phyloP scores from a whole-genome alignment of 1,284 basidiomycete species.

The Rhodotorula sp. region DNA sequence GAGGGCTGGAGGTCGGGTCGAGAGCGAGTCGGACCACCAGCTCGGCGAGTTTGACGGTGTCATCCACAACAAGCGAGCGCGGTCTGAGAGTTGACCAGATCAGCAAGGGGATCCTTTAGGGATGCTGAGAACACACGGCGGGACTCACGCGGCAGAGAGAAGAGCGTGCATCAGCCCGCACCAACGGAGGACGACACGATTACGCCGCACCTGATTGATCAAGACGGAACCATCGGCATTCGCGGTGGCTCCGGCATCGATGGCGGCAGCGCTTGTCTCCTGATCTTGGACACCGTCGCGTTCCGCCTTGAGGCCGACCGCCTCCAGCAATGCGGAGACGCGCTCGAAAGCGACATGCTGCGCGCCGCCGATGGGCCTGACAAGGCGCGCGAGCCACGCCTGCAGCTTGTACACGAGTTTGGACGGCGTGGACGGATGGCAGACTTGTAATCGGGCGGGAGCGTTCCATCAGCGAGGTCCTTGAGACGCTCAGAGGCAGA shows the following conservation, averaged over 20 bases:
- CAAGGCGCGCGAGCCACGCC: neutral
- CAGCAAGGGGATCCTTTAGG: neutral
- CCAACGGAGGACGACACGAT: conserved; percentile 2
- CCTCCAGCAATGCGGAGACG: neutral
- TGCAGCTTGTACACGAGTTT: neutral
- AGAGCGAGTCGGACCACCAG: conserved; percentile 9
- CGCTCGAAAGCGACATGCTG: neutral
- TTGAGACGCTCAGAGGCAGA: too few species aligned
- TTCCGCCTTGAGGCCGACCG: neutral
- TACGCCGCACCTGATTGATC: too few species aligned
- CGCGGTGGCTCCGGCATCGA: too few species aligned
- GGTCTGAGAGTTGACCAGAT: neutral
- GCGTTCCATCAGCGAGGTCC: too few species aligned
- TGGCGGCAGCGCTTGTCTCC: too few species aligned
- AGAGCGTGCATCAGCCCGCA: conserved; percentile 7
- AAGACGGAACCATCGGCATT: too few species aligned
- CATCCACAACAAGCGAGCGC: neutral
- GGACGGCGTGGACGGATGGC: conserved; percentile 1
- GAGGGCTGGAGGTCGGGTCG: conserved; percentile 8
- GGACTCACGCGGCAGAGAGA: neutral
- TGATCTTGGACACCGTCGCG: too few species aligned
- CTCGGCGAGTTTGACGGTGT: neutral
- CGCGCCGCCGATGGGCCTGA: neutral
- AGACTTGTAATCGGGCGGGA: neutral
- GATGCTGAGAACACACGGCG: too few species aligned